A percentile compares a stretch with the other conserved stretches of the same genome.
phyloP scores from a whole-genome alignment of 257 asterid genomes.

The Phtheirospermum japonicum region DNA sequence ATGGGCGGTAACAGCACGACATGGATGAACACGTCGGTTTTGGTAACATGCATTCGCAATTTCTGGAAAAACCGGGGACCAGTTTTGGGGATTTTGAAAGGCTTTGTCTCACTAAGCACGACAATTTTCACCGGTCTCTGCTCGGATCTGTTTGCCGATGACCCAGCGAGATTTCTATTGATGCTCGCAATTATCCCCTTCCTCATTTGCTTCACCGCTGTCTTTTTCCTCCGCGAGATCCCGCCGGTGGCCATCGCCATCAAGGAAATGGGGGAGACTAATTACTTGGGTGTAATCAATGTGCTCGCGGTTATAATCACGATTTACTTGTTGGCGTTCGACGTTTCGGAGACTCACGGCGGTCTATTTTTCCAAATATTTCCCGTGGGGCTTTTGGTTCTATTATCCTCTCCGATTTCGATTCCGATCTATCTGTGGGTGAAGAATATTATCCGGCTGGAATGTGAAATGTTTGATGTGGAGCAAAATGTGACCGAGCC shows the following conservation, averaged over 20 bases:
- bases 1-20: slow-evolving; percentile 99
- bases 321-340: slow-evolving; percentile 62
- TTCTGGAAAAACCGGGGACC: slow-evolving; percentile 85
- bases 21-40: slow-evolving; percentile 95
- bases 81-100: slow-evolving; percentile 85
- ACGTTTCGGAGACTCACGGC: slow-evolving; percentile 61
- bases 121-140: slow-evolving; percentile 93
- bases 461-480: slow-evolving; percentile 27
- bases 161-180: slow-evolving; percentile 71
- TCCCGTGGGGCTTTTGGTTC: slow-evolving; percentile 54
- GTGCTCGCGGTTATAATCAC: slow-evolving; percentile 69
- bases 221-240: too few relatives aligned
- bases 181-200: slow-evolving; percentile 73
- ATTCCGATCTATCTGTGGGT: slow-evolving; percentile 56
- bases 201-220: slow-evolving; percentile 65
- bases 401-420: too few relatives aligned
- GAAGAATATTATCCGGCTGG: slow-evolving; percentile 33
- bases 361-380: slow-evolving; percentile 50
- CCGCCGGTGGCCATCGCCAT: slow-evolving; percentile 67
- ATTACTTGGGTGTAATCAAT: slow-evolving; percentile 68
- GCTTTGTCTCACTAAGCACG: slow-evolving; percentile 87
- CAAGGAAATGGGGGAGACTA: slow-evolving; percentile 63
- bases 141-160: slow-evolving; percentile 75
- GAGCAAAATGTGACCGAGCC: slow-evolving; percentile 48
- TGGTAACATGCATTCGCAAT: slow-evolving; percentile 87